Base-by-base conservation (phyloP, 768 basidiomycete species). In the Suillus brevipes region DNA sequence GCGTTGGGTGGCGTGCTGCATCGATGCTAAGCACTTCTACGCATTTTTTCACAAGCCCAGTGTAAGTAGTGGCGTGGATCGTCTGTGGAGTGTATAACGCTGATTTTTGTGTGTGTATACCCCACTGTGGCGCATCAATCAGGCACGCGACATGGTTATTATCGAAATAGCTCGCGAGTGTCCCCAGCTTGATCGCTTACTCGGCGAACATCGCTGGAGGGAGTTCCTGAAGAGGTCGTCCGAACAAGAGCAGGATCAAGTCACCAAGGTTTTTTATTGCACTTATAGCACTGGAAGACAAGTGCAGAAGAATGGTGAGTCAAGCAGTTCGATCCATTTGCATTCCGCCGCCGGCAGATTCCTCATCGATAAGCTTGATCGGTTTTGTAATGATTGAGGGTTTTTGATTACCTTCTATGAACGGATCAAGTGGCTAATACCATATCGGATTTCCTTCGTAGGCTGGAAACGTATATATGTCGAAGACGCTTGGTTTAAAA, bases 391-490 rank as follows among this genome's bases (percentile, higher is more conserved):
- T 23, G 13, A 37, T 56, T 5, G 34, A 31, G 20, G 36, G 38
- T 25, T 37, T 14, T 38, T 40, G 18, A 40, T 58, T 25, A 38
- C 53, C 53, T 55, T 55, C 53, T 55, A 55, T 36, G 53, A 37
- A 55, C 23, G 57, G 37, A 40, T 28, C 57, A 25, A 4, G 43
- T 37, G 13, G 18, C 52, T 49, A 40, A n/a, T 63, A 50, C 31
- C 10, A 25, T 58, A 61, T 59, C 63, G 14, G 23, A 45, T 37
- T 10, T 68, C 40, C 14, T 13, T 60, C 31, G 25, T 14, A 84
- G 83, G 83, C 8, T 84, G 83, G 83, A 85, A 83, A 68, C 77
- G 81, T 13, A 75, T 83, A 23, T 73, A 79, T 38, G 74, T 84
- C 1, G 67, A 78, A n/a, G 82, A 83, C 14, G 52, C 66, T 9